A percentile compares a stretch with the other conserved stretches of the same genome.
Conservation (phyloP, 495 filamentous ascomycete species). For the Penicillium antarcticum region DNA sequence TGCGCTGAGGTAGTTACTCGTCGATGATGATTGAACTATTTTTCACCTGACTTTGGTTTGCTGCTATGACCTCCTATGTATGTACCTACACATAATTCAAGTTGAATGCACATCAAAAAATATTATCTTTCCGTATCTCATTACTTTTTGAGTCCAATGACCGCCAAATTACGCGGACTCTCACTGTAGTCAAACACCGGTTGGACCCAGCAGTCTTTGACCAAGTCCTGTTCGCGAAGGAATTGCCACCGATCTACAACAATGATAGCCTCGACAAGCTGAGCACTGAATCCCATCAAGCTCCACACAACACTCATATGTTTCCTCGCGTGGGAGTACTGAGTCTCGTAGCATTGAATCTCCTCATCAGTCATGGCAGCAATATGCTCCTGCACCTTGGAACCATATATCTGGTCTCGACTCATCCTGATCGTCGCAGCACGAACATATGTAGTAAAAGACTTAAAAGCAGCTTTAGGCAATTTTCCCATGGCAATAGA, state of each 20-base stretch:
- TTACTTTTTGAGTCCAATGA: conserved; percentile 80
- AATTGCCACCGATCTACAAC: conserved; percentile 91
- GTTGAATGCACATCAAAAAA: neutral
- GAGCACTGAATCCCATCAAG: conserved; percentile 91
- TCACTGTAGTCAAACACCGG: conserved; percentile 81
- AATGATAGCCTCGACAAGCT: conserved; percentile 81
- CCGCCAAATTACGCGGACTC: conserved; percentile 85
- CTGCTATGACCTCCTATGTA: too few species aligned
- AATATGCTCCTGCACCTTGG: conserved; percentile 59
- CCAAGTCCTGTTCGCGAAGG: conserved; percentile 66
- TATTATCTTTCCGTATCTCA: neutral
- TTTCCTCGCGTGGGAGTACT: conserved; percentile 63
- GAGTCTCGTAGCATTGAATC: conserved; percentile 62
- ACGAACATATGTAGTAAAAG: conserved; percentile 72
- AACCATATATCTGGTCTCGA: conserved; percentile 52
- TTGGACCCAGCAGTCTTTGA: conserved; percentile 83
- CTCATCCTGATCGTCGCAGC: conserved; percentile 73
- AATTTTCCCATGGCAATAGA: conserved; percentile 78
- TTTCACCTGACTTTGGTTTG: too few species aligned
- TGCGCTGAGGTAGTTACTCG: too few species aligned
- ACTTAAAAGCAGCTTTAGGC: conserved; percentile 72
- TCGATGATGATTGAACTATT: too few species aligned
- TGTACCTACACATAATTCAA: too few species aligned
- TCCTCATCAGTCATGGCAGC: conserved; percentile 66
- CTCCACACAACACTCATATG: conserved; percentile 85